A percentile compares a stretch with the other conserved stretches of the same genome.
Evolutionary conservation across 2,329 filamentous ascomycete genomes (phyloP).

Genomic region (Fusarium globosum): DNA sequence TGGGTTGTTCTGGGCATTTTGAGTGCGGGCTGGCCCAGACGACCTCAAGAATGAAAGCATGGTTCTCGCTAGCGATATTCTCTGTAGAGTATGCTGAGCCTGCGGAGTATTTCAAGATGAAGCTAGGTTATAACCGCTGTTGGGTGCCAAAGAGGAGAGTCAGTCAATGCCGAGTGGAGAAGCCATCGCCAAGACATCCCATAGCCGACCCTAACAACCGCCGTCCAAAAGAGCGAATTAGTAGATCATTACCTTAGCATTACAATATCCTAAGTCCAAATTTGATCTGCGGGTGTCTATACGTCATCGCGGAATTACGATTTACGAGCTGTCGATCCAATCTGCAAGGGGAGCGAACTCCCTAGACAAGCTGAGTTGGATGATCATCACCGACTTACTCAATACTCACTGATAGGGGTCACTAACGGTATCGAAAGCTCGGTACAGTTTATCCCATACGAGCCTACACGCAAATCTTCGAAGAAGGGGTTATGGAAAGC

Average conservation of each 20-base stretch:
- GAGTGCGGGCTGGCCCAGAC: neutral
- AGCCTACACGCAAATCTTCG: neutral
- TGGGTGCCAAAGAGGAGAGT: neutral
- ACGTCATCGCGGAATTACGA: neutral
- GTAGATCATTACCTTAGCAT: neutral
- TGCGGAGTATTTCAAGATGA: neutral
- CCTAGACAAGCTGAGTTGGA: neutral
- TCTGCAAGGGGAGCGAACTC: neutral
- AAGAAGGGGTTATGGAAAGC: neutral
- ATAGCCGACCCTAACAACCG: neutral
- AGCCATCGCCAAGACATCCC: neutral
- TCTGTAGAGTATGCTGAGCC: neutral
- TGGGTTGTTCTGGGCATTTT: conserved; percentile 4
- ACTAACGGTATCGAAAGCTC: neutral
- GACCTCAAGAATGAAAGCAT: neutral
- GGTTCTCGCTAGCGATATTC: no score
- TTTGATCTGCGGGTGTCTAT: neutral
- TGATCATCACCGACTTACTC: no score
- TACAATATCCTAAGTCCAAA: neutral
- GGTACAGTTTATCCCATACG: rapidly evolving
- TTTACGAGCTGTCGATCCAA: neutral
- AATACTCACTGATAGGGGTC: neutral
- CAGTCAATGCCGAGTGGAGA: neutral
- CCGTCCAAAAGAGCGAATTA: neutral
- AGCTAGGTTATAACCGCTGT: neutral